Evolutionary conservation across 805 yeast genomes (phyloP).

Genomic region (Pichia insulana): DNA sequence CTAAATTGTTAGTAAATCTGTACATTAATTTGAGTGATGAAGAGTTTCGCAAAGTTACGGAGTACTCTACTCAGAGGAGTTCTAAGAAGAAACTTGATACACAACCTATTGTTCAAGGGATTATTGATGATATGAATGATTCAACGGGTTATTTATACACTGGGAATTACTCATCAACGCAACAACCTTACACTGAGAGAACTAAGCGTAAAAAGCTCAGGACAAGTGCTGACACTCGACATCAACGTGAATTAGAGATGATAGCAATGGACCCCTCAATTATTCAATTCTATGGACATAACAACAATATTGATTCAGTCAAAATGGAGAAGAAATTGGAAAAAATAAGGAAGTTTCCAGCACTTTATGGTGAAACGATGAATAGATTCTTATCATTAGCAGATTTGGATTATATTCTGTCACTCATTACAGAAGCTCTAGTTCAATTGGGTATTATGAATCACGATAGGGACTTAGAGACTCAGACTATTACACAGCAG

Average conservation of each 20-base stretch:
- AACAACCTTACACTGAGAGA: constrained; percentile 33
- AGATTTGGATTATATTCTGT: constrained; percentile 35
- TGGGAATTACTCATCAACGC: constrained; percentile 32
- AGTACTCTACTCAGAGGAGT: constrained; percentile 14
- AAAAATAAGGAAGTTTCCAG: constrained; percentile 15
- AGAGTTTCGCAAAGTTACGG: constrained; percentile 28
- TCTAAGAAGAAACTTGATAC: constrained; percentile 26
- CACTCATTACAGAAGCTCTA: constrained; percentile 34
- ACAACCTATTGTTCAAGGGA: constrained; percentile 35
- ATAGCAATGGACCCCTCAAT: constrained; percentile 44
- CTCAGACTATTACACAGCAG: constrained; percentile 16
- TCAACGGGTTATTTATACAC: constrained; percentile 16
- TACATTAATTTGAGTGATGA: constrained; percentile 47
- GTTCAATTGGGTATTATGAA: constrained; percentile 33
- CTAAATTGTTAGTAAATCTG: constrained; percentile 41
- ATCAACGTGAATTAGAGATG: constrained; percentile 22
- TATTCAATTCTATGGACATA: constrained; percentile 31
- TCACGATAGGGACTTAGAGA: constrained; percentile 14
- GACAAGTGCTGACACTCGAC: constrained; percentile 20
- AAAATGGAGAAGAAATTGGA: constrained; percentile 16
- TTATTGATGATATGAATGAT: constrained; percentile 31
- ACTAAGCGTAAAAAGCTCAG: constrained; percentile 26
- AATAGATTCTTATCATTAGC: constrained; percentile 44
- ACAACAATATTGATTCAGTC: neutral
- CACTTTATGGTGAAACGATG: constrained; percentile 34